phyloP scores from a whole-genome alignment of 1,284 basidiomycete species.

The Melampsora larici-populina region DNA sequence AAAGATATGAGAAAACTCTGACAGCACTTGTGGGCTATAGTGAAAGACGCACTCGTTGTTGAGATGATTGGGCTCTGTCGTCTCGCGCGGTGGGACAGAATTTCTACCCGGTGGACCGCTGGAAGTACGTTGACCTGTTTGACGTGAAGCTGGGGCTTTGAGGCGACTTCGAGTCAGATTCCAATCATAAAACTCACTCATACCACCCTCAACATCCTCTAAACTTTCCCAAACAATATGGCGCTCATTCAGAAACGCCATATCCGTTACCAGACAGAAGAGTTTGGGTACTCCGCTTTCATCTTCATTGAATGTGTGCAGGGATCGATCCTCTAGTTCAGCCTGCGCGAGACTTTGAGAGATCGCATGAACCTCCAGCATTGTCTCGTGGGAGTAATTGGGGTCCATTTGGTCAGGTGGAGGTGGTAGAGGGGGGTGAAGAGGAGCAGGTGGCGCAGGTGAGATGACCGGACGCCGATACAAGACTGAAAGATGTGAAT shows the following conservation, averaged over 20 bases:
- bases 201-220: too few relatives aligned
- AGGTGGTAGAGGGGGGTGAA: constrained; percentile 40
- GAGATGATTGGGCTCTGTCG: constrained; percentile 42
- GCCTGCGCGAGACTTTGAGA: too few relatives aligned
- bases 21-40: neutral
- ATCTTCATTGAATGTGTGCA: neutral
- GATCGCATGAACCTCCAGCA: constrained; percentile 46
- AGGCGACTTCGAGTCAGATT: too few relatives aligned
- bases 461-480: too few relatives aligned
- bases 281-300: constrained; percentile 57
- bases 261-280: constrained; percentile 77
- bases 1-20: neutral
- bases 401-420: constrained; percentile 44
- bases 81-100: neutral
- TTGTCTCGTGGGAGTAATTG: constrained; percentile 47
- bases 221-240: too few relatives aligned
- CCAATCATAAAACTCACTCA: too few relatives aligned
- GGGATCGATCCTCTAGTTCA: neutral
- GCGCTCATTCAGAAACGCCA: constrained; percentile 72
- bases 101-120: constrained; percentile 2
- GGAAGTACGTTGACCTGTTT: constrained; percentile 52
- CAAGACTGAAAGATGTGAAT: too few relatives aligned
- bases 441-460: constrained; percentile 37
- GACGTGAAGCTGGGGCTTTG: too few relatives aligned
- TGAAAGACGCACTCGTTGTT: neutral